Percentiles rank a stretch among this genome's conserved stretches.
These are phyloP conservation scores for Pleurostoma richardsiae DNA, from an alignment of 2,329 filamentous ascomycete species.

Conservation along the genomic window DNA sequence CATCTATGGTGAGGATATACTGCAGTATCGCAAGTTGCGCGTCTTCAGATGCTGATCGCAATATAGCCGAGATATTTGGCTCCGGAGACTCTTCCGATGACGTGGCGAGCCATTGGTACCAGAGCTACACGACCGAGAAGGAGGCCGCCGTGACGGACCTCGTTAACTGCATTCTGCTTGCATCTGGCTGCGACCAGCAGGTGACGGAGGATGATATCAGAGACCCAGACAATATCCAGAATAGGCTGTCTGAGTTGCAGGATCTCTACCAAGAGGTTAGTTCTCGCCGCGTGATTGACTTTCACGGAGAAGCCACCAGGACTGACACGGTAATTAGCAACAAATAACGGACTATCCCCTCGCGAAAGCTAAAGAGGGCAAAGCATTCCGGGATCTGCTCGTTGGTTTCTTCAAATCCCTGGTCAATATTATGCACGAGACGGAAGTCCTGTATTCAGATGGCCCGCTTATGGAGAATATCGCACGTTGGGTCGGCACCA, in stretches of 20 bases:
- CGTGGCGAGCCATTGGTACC: conserved; percentile 56
- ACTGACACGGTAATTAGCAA: conserved; percentile 37
- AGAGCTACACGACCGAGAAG: conserved; percentile 50
- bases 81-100: conserved; percentile 51
- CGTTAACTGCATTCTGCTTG: conserved; percentile 62
- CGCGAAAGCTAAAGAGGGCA: conserved; percentile 70
- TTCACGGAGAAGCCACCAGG: neutral
- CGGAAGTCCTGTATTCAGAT: conserved; percentile 76
- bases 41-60: conserved; percentile 18
- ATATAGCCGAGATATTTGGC: conserved; percentile 56
- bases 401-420: conserved; percentile 75
- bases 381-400: conserved; percentile 72
- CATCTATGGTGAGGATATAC: conserved; percentile 41
- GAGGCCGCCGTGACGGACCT: conserved; percentile 54
- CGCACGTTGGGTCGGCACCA: conserved; percentile 80
- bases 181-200: conserved; percentile 75
- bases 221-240: conserved; percentile 81
- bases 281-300: conserved; percentile 3
- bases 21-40: conserved; percentile 16
- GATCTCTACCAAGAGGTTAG: conserved; percentile 76
- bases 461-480: conserved; percentile 79
- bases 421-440: conserved; percentile 73
- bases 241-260: conserved; percentile 77
- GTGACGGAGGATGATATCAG: conserved; percentile 80
- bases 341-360: conserved; percentile 88